Evolutionary conservation across 495 filamentous ascomycete genomes (phyloP).

Genomic region (Penicillium antarcticum): DNA sequence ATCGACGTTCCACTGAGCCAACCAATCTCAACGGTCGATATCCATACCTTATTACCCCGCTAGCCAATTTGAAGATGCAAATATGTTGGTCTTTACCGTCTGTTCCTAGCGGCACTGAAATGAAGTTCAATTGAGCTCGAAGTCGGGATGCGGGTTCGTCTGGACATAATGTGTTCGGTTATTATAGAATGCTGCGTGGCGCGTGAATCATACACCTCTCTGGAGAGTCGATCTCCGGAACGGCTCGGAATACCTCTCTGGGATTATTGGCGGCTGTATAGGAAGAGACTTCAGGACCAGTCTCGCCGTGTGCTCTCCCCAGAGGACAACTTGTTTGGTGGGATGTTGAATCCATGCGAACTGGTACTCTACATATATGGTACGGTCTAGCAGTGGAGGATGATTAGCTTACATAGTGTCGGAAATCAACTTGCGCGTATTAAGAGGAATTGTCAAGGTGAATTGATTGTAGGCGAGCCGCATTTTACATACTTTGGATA

Average conservation of each 20-base stretch:
- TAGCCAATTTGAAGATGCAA: background rate
- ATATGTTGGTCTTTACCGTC: background rate
- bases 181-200: constrained; percentile 1
- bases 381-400: no score
- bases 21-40: background rate
- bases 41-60: background rate
- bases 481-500: no score
- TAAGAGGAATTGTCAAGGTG: no score
- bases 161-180: background rate
- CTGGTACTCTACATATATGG: no score
- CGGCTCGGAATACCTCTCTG: constrained; percentile 12
- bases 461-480: no score
- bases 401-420: no score
- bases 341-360: no score
- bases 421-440: no score
- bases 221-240: constrained; percentile 6
- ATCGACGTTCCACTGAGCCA: constrained; percentile 1
- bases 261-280: constrained; percentile 42
- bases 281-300: constrained; percentile 27
- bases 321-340: constrained; percentile 53
- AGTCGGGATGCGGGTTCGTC: background rate
- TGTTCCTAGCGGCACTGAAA: background rate
- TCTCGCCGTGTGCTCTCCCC: constrained; percentile 11
- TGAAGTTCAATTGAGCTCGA: background rate
- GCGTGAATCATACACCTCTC: constrained; percentile 1